Percentiles rank a stretch among this genome's conserved stretches.
Conservation (phyloP, 2,329 filamentous ascomycete species). For the Cladosporium sp. region DNA sequence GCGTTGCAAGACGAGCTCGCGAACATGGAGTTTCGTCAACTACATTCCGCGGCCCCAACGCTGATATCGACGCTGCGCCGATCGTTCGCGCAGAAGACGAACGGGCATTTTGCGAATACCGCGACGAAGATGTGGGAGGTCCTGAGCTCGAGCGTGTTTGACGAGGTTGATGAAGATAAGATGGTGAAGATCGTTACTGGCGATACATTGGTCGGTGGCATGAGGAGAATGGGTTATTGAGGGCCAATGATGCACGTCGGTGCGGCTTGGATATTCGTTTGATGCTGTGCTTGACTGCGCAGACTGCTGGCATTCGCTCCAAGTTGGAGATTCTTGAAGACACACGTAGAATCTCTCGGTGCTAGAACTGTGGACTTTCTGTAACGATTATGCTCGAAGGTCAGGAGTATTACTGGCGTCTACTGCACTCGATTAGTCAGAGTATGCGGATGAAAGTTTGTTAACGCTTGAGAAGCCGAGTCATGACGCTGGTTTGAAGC, state of each 20-base stretch:
- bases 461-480: too few species aligned
- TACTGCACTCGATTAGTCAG: too few species aligned
- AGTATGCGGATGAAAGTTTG: too few species aligned
- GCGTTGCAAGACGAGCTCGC: conserved; percentile 21
- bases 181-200: conserved; percentile 17
- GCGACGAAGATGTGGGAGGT: conserved; percentile 28
- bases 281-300: background rate
- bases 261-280: background rate
- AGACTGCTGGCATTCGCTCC: too few species aligned
- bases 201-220: conserved; percentile 5
- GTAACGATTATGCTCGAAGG: too few species aligned
- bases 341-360: too few species aligned
- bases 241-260: background rate
- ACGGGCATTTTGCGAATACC: conserved; percentile 4
- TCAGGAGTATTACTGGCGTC: too few species aligned
- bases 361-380: too few species aligned
- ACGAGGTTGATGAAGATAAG: conserved; percentile 21
- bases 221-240: conserved; percentile 11
- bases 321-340: too few species aligned
- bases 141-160: conserved; percentile 21
- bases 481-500: too few species aligned
- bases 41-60: conserved; percentile 19
- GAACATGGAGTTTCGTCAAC: conserved; percentile 22
- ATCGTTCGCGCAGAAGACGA: conserved; percentile 23
- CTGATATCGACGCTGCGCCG: conserved; percentile 24